Conservation (phyloP, 495 filamentous ascomycete species). For the Penicillium psychrofluorescens region DNA sequence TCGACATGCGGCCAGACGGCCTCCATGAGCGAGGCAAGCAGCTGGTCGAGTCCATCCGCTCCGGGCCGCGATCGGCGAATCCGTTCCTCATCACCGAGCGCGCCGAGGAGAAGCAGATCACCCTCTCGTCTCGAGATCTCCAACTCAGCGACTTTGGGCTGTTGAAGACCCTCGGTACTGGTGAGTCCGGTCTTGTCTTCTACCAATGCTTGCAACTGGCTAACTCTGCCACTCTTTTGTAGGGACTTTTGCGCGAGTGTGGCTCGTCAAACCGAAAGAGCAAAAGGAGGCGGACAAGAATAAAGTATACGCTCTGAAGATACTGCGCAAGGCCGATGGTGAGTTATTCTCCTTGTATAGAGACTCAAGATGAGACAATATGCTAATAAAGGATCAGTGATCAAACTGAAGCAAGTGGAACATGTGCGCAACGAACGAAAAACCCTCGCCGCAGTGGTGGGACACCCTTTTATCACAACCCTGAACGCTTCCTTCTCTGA, state of each 20-base stretch:
- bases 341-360: constrained; percentile 8
- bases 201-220: constrained; percentile 8
- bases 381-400: constrained; percentile 47
- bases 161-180: constrained; percentile 85
- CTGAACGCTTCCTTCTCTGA: constrained; percentile 87
- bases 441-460: constrained; percentile 78
- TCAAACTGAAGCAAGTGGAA: constrained; percentile 94
- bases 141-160: constrained; percentile 70
- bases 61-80: constrained; percentile 36
- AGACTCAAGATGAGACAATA: not conserved
- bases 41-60: constrained; percentile 36
- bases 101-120: constrained; percentile 51
- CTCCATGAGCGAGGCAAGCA: constrained; percentile 45
- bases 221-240: constrained; percentile 20
- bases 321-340: constrained; percentile 82
- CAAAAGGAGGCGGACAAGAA: constrained; percentile 41
- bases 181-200: constrained; percentile 32
- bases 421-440: constrained; percentile 92
- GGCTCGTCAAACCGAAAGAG: constrained; percentile 66
- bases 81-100: constrained; percentile 47
- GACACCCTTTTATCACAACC: constrained; percentile 94
- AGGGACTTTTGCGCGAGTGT: constrained; percentile 96
- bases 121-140: constrained; percentile 46
- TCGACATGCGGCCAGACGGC: constrained; percentile 29
- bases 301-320: constrained; percentile 88